Percentiles rank a stretch among this genome's conserved stretches.
These are phyloP conservation scores for Phialocephala subalpina DNA, from an alignment of 2,329 filamentous ascomycete genomes.

Conservation along the genomic window DNA sequence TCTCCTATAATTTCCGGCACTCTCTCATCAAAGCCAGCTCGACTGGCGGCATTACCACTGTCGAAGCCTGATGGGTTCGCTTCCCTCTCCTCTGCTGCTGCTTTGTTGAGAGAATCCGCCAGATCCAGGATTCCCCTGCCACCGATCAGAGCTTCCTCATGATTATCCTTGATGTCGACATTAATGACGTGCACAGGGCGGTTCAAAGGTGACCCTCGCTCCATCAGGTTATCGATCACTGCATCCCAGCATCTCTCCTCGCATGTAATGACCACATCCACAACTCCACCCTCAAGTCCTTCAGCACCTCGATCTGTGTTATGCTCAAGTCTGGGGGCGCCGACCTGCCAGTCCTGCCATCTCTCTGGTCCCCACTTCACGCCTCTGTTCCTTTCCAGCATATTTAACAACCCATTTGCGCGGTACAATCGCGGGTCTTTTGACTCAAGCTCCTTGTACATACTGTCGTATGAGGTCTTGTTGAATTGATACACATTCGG, in stretches of 20 bases:
- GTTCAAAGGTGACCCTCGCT: conserved; percentile 85
- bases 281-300: conserved; percentile 87
- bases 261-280: conserved; percentile 95
- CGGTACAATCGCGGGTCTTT: conserved; percentile 91
- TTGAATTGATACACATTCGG: conserved; percentile 99
- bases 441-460: conserved; percentile 87
- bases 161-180: conserved; percentile 97
- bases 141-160: conserved; percentile 92
- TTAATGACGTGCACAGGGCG: conserved; percentile 97
- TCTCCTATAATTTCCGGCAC: conserved; percentile 90
- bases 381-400: conserved; percentile 89
- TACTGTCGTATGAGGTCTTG: conserved; percentile 91
- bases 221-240: conserved; percentile 91
- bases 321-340: conserved; percentile 81
- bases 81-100: conserved; percentile 79
- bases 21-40: conserved; percentile 86
- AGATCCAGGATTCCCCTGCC: conserved; percentile 92
- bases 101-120: conserved; percentile 83
- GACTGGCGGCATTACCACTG: conserved; percentile 68
- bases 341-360: conserved; percentile 97
- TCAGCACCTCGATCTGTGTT: conserved; percentile 77
- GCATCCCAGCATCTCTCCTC: conserved; percentile 99
- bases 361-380: conserved; percentile 97
- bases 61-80: conserved; percentile 71
- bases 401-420: conserved; percentile 92